Evolutionary conservation across 1,139 yeast genomes (phyloP), one percentile per base, ranked within the genome.

Genomic region (Diutina pseudorugosa): DNA sequence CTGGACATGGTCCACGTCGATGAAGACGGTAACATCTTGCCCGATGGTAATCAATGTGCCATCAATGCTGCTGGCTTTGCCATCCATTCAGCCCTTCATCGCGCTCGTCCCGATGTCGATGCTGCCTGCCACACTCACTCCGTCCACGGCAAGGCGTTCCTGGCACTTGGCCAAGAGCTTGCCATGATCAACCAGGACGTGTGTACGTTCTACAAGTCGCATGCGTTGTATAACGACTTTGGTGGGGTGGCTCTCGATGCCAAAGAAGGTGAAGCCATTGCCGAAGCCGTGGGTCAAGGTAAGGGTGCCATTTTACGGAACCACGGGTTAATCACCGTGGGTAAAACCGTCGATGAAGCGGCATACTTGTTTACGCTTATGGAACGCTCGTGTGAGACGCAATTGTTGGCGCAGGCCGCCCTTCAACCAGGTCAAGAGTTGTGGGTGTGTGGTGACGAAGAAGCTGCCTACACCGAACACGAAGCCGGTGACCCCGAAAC

Each of bases 111-210:
- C 1, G 91, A 86, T 59, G 83, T 86, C 19, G 72, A 80, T 59
- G 93, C 94, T 21, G 94, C 94, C 2, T 84, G 93, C 62, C 95
- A 86, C 65, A 77, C 90, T 8, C 95, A 86, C 60, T 83, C 91
- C 2, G 69, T 76, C 40, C 77, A 80, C 62, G 95, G 95, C 52
- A 84, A 84, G 62, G 85, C 95, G 0, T 86, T 80, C 67, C 78
- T 88, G 11, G 73, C 85, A 0, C 82, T 85, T 61, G 93, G 90
- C 23, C 76, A 74, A 59, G 82, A 82, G 18, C 71, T 86, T 58
- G 90, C 84, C 55, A 86, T 86, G 94, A 66, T 86, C 58, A 85
- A 83, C 68, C 95, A 86, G 67, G 95, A 86, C 61, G 85, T 74
- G 3, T 84, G 91, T 64, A 70, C 75, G 4, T 80, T 86, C 59